phyloP scores from a whole-genome alignment of 768 basidiomycete species.

The Rickenella mellea region DNA sequence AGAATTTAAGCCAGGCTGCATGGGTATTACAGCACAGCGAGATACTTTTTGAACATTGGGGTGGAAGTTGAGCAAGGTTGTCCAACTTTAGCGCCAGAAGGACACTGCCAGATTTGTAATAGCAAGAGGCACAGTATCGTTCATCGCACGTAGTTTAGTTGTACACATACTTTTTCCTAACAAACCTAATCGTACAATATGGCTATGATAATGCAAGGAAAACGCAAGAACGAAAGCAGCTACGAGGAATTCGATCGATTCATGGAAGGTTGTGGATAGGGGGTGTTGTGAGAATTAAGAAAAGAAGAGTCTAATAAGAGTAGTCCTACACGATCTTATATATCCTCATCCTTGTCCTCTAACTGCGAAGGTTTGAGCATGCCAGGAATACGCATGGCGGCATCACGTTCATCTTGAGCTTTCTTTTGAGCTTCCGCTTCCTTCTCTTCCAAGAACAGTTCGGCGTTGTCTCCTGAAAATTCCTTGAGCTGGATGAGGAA shows the following conservation, averaged over 20 bases:
- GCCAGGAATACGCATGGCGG: constrained; percentile 92
- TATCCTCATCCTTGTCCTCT: constrained; percentile 90
- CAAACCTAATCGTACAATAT: constrained; percentile 1
- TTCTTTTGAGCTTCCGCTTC: constrained; percentile 75
- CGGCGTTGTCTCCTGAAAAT: constrained; percentile 87
- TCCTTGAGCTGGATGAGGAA: constrained; percentile 98
- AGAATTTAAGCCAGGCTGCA: too few species aligned
- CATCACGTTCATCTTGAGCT: constrained; percentile 75
- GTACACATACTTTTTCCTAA: too few species aligned
- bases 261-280: background rate
- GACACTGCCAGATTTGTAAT: too few species aligned
- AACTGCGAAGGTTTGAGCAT: constrained; percentile 94
- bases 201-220: background rate
- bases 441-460: constrained; percentile 90
- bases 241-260: background rate
- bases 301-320: background rate
- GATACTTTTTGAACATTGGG: too few species aligned
- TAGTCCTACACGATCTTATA: constrained; percentile 25
- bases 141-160: too few species aligned
- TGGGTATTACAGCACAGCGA: too few species aligned
- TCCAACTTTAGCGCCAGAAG: too few species aligned
- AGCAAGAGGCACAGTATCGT: too few species aligned
- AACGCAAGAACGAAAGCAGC: background rate
- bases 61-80: too few species aligned
- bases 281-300: background rate